Evolutionary conservation across 208 protist species (phyloP), one percentile per base, ranked within the genome.

Genomic region (Willaertia magna): DNA sequence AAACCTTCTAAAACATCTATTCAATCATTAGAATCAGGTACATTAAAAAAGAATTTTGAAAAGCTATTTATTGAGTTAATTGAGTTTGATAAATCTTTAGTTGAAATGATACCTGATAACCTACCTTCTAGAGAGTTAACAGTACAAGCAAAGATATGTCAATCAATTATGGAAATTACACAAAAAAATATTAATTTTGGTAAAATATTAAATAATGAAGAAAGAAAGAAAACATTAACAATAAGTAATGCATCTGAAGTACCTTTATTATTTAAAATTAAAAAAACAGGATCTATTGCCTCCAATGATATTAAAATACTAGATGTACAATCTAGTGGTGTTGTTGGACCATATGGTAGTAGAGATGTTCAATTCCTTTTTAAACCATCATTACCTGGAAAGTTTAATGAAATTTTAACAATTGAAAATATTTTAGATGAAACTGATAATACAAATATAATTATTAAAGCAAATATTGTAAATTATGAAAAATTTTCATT

Each of bases 151-250:
- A 55, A 59, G 26, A 40, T 85, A 4, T 85, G 83, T 79, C 46
- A 26, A 34, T 74, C 30, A 14, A 74, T 85, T 4, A 85, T 85
- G 83, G 34, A 85, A 30, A 20, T 85, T 11, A n/a, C 83, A 26
- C 61, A 81, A 79, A 85, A 85, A 55, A 30, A 85, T 42, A 78
- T 85, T 22, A 55, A 85, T 67, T 85, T 85, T 55, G 83, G 83
- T 40, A 20, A 11, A 7, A 52, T 85, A 4, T 39, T 47, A 4
- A 43, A 78, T 42, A 22, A 22, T 18, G 83, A 85, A 79, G 74
- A 85, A 6, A 0, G 49, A 42, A 85, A 39, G 20, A 85, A 79
- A 52, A 79, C 83, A 42, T 39, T 85, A 43, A 22, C 49, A 26
- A 74, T 85, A 7, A 74, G 11, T 16, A 85, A 85, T 55, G 11